Percentiles rank a stretch among this genome's conserved stretches.
phyloP scores from a whole-genome alignment of 805 yeast species.

The Candida lessepsii region DNA sequence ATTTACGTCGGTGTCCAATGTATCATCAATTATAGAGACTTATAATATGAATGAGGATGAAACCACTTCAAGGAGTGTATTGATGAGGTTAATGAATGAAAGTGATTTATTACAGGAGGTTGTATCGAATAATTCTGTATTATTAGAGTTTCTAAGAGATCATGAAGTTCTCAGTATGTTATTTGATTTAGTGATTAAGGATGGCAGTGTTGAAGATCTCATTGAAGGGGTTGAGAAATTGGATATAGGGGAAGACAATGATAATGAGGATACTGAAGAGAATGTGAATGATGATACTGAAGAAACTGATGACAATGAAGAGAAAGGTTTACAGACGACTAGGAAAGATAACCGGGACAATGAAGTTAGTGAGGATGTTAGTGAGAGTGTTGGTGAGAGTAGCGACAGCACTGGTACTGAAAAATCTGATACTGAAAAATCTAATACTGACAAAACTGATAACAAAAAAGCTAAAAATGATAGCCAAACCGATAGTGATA shows the following conservation, averaged over 20 bases:
- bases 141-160: constrained; percentile 42
- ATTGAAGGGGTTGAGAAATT: constrained; percentile 1
- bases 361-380: constrained; percentile 5
- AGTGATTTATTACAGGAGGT: constrained; percentile 44
- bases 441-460: too few relatives aligned
- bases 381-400: constrained; percentile 10
- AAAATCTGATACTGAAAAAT: too few relatives aligned
- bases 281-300: constrained; percentile 4
- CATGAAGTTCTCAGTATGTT: constrained; percentile 35
- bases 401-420: too few relatives aligned
- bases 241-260: constrained; percentile 3
- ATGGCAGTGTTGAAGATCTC: constrained; percentile 21
- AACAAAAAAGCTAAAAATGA: background rate
- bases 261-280: constrained; percentile 8
- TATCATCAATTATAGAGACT: constrained; percentile 39
- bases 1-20: constrained; percentile 42
- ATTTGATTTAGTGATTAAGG: constrained; percentile 38
- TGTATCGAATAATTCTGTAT: constrained; percentile 40
- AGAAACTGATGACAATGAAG: constrained; percentile 6
- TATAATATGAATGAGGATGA: constrained; percentile 22
- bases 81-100: constrained; percentile 40
- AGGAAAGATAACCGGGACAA: too few relatives aligned
- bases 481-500: constrained; percentile 13
- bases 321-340: too few relatives aligned
- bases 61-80: constrained; percentile 10